Base-by-base conservation (phyloP, 2,329 filamentous ascomycete genomes). In the Ramularia collo-cygni region DNA sequence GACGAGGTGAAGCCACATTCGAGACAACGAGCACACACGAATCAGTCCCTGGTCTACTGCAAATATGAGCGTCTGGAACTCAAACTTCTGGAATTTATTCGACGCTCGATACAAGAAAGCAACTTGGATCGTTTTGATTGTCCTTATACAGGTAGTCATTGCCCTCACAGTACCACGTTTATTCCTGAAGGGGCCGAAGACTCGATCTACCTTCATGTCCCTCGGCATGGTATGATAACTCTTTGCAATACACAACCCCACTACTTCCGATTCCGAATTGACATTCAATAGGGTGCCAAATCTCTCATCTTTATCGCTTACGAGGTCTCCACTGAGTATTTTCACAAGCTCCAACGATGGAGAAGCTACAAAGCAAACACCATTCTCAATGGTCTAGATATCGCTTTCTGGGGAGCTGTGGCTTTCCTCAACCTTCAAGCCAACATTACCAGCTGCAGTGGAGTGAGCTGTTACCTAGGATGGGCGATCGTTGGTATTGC, bases 371-470 rank as follows among this genome's bases (percentile, higher is more conserved):
- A 68, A 50, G 65, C 65, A 4, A 60, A 66, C 47, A 47, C 55
- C 4, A 64, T 69, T 26, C 54, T 70, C 40, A 67, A 65, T 51
- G 54, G 45, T 32, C 50, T 69, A 12, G 67, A 71, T 45, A 46
- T 64, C 10, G 54, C 68, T 10, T 69, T 69, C 47, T 70, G 67
- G 66, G 55, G 55, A 12, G 61, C 56, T 4, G 60, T 65, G 6
- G 49, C 61, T 4, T 56, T 62, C 27, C 35, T 66, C 14, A 35
- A 39, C 26, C 37, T 44, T n/a, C 39, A 46, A 31, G 45, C 40
- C 21, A 48, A 47, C 35, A 16, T 46, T 10, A 13, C 37, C 35
- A 29, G 31, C 13, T 48, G 45, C 19, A 24, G 21, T 9, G 39
- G 42, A 9, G 28, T 44, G 15, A 32, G 34, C 12, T 46, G 47